phyloP scores from a whole-genome alignment of 768 basidiomycete genomes.

The Serendipita sp. region DNA sequence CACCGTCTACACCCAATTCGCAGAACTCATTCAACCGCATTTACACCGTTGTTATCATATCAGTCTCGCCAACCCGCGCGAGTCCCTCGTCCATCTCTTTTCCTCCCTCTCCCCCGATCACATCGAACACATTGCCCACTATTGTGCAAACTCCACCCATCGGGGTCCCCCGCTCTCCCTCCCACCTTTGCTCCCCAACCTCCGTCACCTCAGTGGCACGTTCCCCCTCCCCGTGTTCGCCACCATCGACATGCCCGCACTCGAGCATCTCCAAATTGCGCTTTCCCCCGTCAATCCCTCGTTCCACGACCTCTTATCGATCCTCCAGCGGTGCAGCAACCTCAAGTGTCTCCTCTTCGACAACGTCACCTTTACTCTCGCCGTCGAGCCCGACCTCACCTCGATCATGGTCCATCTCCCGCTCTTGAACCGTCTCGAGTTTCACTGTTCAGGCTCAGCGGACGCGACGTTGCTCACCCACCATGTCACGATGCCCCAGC shows the following conservation, averaged over 20 bases:
- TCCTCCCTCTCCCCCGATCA: neutral
- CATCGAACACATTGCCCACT: conserved; percentile 5
- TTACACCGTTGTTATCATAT: conserved; percentile 3
- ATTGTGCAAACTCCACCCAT: neutral
- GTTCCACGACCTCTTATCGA: neutral
- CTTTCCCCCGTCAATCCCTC: neutral
- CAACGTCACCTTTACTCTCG: conserved; percentile 2
- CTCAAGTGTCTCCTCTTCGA: conserved; percentile 4
- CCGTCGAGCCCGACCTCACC: conserved; percentile 5
- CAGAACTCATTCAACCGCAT: conserved; percentile 2
- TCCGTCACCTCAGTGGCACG: conserved; percentile 1
- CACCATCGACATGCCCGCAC: conserved; percentile 1
- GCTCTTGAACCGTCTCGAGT: neutral
- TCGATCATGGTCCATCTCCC: neutral
- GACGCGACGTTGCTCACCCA: neutral
- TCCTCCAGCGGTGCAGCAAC: neutral
- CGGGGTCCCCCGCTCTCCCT: neutral
- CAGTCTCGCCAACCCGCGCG: conserved; percentile 5
- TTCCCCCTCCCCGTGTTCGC: neutral
- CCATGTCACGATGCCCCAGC: neutral
- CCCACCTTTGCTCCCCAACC: neutral
- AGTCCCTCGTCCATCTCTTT: neutral
- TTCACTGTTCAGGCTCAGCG: neutral
- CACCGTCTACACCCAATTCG: conserved; percentile 2
- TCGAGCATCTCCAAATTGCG: neutral